Evolutionary conservation across 2,329 filamentous ascomycete species (phyloP), one percentile per base, ranked within the genome.

Genomic region (Talaromyces sp.): DNA sequence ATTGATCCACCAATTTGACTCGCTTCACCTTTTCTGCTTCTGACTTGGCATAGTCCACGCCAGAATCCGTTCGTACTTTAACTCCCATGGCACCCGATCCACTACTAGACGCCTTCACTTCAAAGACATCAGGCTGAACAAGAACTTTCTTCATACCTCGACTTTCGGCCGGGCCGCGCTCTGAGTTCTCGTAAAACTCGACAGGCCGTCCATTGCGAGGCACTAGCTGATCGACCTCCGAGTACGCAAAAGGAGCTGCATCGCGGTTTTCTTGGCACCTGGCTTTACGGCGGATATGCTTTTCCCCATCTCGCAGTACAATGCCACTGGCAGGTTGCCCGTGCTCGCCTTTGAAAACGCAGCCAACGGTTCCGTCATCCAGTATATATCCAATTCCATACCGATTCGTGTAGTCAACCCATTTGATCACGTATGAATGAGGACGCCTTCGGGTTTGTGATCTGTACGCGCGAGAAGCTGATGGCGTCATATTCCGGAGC

Each of bases 381-480:
- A 81, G 65, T 8, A 81, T 77, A 63, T 81, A 81, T 6, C 79
- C 79, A 54, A 81, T 80, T 11, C 79, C 79, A 61, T 81, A 80
- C 53, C 79, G 75, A 61, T 80, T 80, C 8, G 79, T 80, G 64
- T 81, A 81, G 63, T 81, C 79, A 21, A 81, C 79, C 79, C 79
- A 81, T 69, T 81, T 81, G 54, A 80, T 77, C 4, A 81, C 79
- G 60, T 80, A 77, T 2, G 78, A 69, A 57, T 80, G 77, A 2
- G 72, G 73, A 32, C 70, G 64, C 29, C 69, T 67, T 46, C 68
- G 65, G 8, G 67, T 59, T 2, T 66, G 65, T 19, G 66, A 64
- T n/a, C 63, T 56, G 9, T 64, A 62, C 31, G 72, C 68, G 38
- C 74, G 69, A 35, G 63, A 65, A n/a, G 70, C 63, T 3, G 70